Evolutionary conservation across 2,329 filamentous ascomycete genomes (phyloP).

Genomic region (Nannizziopsis barbatae): DNA sequence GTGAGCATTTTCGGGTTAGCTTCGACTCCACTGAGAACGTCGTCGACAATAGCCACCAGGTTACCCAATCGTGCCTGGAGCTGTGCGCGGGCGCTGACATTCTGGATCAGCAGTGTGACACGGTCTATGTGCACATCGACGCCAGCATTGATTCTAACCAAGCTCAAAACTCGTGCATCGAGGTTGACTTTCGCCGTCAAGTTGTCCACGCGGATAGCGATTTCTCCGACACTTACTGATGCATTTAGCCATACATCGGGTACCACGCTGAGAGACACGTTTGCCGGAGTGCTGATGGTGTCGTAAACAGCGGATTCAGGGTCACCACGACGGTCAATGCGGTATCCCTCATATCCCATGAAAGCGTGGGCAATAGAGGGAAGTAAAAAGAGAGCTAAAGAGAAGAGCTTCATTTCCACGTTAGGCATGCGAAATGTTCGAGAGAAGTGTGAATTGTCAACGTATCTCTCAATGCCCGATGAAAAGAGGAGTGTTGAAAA

Average conservation of each 20-base stretch:
- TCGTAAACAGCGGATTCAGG: not conserved
- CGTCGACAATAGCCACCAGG: constrained; percentile 1
- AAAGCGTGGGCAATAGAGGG: not conserved
- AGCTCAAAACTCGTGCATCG: not conserved
- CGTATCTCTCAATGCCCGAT: too few relatives aligned
- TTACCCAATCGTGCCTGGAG: not conserved
- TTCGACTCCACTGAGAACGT: not conserved
- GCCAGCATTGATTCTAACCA: constrained; percentile 1
- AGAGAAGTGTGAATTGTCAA: too few relatives aligned
- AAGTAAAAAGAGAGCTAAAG: not conserved
- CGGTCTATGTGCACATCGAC: not conserved
- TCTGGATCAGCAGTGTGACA: constrained; percentile 1
- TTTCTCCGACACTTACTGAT: constrained; percentile 1
- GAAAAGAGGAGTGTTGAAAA: too few relatives aligned
- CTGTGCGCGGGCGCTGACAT: not conserved
- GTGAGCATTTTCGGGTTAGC: constrained; percentile 1
- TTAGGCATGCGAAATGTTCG: too few relatives aligned
- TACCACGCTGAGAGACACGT: not conserved
- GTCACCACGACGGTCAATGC: not conserved
- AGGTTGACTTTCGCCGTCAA: constrained; percentile 3
- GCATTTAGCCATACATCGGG: not conserved
- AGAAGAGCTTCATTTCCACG: not conserved
- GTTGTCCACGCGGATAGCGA: not conserved
- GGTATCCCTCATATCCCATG: constrained; percentile 2
- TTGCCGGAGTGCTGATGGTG: not conserved